Conservation (phyloP, 1,284 basidiomycete species). For the Sparassis latifolia region DNA sequence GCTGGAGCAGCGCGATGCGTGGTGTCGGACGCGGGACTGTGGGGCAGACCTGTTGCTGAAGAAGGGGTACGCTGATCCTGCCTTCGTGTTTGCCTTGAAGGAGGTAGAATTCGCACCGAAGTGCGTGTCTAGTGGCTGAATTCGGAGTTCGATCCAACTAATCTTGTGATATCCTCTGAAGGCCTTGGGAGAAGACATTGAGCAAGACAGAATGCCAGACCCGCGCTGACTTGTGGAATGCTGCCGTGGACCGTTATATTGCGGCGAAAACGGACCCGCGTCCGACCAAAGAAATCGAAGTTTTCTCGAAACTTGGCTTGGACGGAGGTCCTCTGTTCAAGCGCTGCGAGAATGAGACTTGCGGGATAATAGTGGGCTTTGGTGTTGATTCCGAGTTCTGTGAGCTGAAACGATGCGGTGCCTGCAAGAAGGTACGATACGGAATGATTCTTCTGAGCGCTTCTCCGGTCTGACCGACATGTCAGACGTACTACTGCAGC, state of each 20-base stretch:
- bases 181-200: not conserved
- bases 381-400: not conserved
- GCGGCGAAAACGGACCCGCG: conserved; percentile 4
- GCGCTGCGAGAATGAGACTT: conserved; percentile 8
- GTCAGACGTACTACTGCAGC: not conserved
- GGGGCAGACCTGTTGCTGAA: no score
- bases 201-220: not conserved
- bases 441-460: not conserved
- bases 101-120: not conserved
- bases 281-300: conserved; percentile 7
- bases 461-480: not conserved
- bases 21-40: no score
- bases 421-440: conserved; percentile 1
- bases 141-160: not conserved
- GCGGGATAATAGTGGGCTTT: conserved; percentile 1
- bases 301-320: conserved; percentile 9
- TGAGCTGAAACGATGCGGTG: conserved; percentile 1
- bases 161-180: not conserved
- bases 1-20: no score
- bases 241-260: conserved; percentile 11
- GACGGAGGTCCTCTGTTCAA: conserved; percentile 11
- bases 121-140: not conserved
- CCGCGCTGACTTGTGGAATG: conserved; percentile 7
- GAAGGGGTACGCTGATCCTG: not conserved
- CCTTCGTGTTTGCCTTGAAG: not conserved